phyloP scores from a whole-genome alignment of 2,329 filamentous ascomycete species.

The Aschersonia sp. region DNA sequence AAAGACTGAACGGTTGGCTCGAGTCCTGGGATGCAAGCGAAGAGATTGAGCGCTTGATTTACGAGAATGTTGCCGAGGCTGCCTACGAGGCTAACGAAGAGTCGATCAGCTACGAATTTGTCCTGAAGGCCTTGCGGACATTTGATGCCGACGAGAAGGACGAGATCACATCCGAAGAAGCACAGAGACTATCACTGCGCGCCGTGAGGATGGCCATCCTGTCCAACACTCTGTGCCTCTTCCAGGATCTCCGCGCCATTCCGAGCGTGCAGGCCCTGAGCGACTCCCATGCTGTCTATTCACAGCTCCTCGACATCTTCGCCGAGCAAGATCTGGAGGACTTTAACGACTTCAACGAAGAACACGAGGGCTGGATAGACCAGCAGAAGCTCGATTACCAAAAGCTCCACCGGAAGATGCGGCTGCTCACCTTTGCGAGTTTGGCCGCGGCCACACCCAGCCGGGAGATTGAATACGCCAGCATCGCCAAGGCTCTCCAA shows the following conservation, averaged over 20 bases:
- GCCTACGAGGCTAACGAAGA: slow-evolving; percentile 66
- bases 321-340: slow-evolving; percentile 87
- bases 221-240: slow-evolving; percentile 47
- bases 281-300: slow-evolving; percentile 71
- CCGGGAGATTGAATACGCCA: slow-evolving; percentile 76
- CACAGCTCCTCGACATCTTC: slow-evolving; percentile 90
- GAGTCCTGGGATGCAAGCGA: slow-evolving; percentile 67
- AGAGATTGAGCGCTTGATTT: slow-evolving; percentile 74
- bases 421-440: slow-evolving; percentile 81
- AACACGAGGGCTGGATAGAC: slow-evolving; percentile 76
- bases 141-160: slow-evolving; percentile 41
- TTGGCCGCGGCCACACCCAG: slow-evolving; percentile 71
- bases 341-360: slow-evolving; percentile 88
- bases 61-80: slow-evolving; percentile 66
- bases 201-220: slow-evolving; percentile 39
- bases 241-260: slow-evolving; percentile 69
- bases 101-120: slow-evolving; percentile 52
- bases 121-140: slow-evolving; percentile 45
- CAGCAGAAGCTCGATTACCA: slow-evolving; percentile 57
- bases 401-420: slow-evolving; percentile 84
- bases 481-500: slow-evolving; percentile 73
- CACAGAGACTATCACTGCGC: slow-evolving; percentile 43
- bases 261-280: slow-evolving; percentile 74
- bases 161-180: slow-evolving; percentile 42
- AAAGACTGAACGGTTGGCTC: slow-evolving; percentile 72